Evolutionary conservation across 768 basidiomycete species (phyloP).

Genomic region (Sporobolomyces phaffii): DNA sequence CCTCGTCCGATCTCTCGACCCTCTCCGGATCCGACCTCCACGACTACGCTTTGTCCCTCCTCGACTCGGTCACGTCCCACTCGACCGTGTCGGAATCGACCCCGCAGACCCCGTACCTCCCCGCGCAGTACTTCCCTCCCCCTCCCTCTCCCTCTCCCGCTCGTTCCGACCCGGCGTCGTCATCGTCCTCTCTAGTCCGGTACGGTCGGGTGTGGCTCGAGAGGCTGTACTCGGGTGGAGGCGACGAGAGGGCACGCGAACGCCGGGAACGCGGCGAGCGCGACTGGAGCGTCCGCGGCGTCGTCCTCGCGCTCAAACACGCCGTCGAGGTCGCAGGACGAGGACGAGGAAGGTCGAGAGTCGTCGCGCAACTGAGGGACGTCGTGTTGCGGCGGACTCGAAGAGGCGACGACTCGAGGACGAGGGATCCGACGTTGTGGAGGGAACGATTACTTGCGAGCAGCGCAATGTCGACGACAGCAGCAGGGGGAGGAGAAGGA

Average conservation of each 20-base stretch:
- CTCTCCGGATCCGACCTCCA: constrained; percentile 1
- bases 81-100: neutral
- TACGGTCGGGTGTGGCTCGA: too few relatives aligned
- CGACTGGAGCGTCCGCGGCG: constrained; percentile 22
- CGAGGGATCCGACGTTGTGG: constrained; percentile 2
- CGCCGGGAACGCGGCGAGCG: neutral
- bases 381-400: too few relatives aligned
- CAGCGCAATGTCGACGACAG: too few relatives aligned
- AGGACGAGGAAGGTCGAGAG: too few relatives aligned
- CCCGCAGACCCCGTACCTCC: constrained; percentile 18
- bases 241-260: too few relatives aligned
- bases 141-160: neutral
- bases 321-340: too few relatives aligned
- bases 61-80: constrained; percentile 18
- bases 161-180: neutral
- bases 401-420: too few relatives aligned
- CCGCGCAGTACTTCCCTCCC: constrained; percentile 1
- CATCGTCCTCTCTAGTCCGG: too few relatives aligned
- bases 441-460: constrained; percentile 8
- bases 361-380: too few relatives aligned
- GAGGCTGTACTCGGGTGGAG: too few relatives aligned
- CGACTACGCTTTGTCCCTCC: constrained; percentile 35
- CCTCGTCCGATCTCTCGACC: constrained; percentile 6
- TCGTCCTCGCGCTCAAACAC: neutral
- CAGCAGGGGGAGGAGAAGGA: too few relatives aligned